Evolutionary conservation across 768 basidiomycete species (phyloP), one percentile per base, ranked within the genome.

Genomic region (Hortiboletus campestris): DNA sequence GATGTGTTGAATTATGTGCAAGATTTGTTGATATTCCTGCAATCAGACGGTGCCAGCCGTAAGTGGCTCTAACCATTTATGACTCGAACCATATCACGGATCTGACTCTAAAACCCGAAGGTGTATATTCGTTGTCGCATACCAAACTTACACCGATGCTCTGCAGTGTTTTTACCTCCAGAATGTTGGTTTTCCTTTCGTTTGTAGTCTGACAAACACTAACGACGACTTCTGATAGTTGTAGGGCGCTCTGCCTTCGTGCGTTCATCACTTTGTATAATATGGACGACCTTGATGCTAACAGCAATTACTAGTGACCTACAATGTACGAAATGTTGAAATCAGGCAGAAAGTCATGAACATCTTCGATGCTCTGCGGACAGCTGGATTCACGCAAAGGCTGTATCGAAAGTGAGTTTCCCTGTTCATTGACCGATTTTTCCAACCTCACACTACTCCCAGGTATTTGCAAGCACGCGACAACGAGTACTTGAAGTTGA

Each of bases 191-290:
- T 12, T 25, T 0, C 12, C 13, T 42, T 19, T 53, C 29, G 4
- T 53, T 55, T 48, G 25, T 31, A n/a, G n/a, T n/a, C n/a, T n/a
- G n/a, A n/a, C n/a, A n/a, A n/a, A n/a, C 4, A 46, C 53, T 61
- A 19, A 59, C 19, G 3, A 42, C 6, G 9, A n/a, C 13, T 6
- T 42, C 50, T 32, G 19, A 35, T 40, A 84, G 83, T 19, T 83
- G 80, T 59, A 71, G 75, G 56, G 71, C 74, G 10, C 59, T 84
- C 8, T 78, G 76, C 52, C 62, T 84, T 32, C 57, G 84, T 84
- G 63, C 46, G 80, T 75, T 8, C 20, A 41, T 32, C 9, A 17
- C 2, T 22, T 47, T 47, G 25, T 38, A 29, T 25, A 1, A 8
- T 34, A 7, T 9, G 29, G 19, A 49, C 22, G 45, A 41, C 20